Conservation (phyloP, 129 eudicot species). For the Centella asiatica region DNA sequence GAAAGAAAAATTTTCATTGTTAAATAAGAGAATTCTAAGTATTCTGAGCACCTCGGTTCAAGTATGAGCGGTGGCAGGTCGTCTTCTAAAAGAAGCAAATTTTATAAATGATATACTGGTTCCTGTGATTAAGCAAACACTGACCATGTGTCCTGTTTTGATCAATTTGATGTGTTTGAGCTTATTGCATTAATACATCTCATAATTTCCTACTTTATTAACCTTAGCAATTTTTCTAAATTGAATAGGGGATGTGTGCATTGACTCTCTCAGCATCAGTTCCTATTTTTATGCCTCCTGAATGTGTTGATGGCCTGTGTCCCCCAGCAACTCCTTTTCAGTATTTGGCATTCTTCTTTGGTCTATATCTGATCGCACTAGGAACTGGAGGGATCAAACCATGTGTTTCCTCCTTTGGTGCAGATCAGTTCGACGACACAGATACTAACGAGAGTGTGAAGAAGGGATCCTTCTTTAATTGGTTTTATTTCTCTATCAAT, state of each 20-base stretch:
- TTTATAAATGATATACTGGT: no score
- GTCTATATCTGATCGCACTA: slow-evolving; percentile 80
- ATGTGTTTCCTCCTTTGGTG: slow-evolving; percentile 89
- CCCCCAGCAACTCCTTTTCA: slow-evolving; percentile 44
- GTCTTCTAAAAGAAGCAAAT: no score
- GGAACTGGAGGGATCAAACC: slow-evolving; percentile 95
- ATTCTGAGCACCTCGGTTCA: no score
- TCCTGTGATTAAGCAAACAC: no score
- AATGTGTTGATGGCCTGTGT: slow-evolving; percentile 51
- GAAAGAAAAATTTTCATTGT: no score
- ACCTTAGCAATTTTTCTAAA: background rate
- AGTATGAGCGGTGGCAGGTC: no score
- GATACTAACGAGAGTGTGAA: slow-evolving; percentile 58
- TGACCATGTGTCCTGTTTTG: background rate
- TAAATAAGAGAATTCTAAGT: no score
- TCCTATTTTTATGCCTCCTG: slow-evolving; percentile 62
- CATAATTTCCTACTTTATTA: background rate
- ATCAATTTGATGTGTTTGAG: background rate
- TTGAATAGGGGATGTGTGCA: slow-evolving; percentile 20
- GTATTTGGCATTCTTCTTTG: slow-evolving; percentile 53
- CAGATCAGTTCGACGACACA: slow-evolving; percentile 93
- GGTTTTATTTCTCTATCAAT: slow-evolving; percentile 79
- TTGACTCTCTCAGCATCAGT: slow-evolving; percentile 69
- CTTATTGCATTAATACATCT: background rate
- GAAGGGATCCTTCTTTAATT: slow-evolving; percentile 84